Conservation (phyloP, 169 alveolate species). For the Plasmodium gaboni region DNA sequence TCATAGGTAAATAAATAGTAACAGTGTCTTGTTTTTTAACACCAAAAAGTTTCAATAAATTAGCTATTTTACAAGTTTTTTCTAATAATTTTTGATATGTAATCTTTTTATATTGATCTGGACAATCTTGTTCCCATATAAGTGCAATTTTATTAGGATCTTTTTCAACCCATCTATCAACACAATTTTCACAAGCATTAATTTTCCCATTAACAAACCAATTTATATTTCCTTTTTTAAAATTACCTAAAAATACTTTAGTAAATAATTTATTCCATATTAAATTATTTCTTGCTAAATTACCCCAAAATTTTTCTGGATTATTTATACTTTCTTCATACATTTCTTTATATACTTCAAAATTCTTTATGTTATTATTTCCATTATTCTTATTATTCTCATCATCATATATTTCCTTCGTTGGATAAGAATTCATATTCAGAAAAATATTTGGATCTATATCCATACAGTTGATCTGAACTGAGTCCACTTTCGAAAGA, state of each 20-base stretch:
- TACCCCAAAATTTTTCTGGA: constrained; percentile 86
- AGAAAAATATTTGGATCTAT: constrained; percentile 60
- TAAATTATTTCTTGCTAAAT: constrained; percentile 73
- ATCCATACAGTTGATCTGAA: constrained; percentile 31
- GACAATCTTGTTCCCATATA: constrained; percentile 93
- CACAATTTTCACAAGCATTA: constrained; percentile 94
- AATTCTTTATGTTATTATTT: constrained; percentile 38
- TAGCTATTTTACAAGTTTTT: constrained; percentile 91
- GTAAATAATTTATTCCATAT: constrained; percentile 79
- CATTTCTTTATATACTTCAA: constrained; percentile 78
- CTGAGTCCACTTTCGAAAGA: constrained; percentile 34
- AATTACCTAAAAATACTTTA: constrained; percentile 77
- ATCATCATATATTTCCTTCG: constrained; percentile 29
- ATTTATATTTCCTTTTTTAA: constrained; percentile 83
- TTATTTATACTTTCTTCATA: constrained; percentile 79
- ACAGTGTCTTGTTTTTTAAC: constrained; percentile 96
- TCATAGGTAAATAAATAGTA: constrained; percentile 97
- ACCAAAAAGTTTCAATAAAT: constrained; percentile 92
- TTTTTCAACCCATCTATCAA: constrained; percentile 94
- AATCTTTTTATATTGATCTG: constrained; percentile 82
- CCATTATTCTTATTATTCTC: constrained; percentile 30
- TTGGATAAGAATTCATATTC: constrained; percentile 39
- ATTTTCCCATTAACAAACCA: constrained; percentile 93
- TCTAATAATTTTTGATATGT: constrained; percentile 88
- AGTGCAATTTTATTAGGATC: constrained; percentile 90